These are phyloP conservation scores for Boletus barrowsii DNA, from an alignment of 768 basidiomycete genomes.

Conservation along the genomic window DNA sequence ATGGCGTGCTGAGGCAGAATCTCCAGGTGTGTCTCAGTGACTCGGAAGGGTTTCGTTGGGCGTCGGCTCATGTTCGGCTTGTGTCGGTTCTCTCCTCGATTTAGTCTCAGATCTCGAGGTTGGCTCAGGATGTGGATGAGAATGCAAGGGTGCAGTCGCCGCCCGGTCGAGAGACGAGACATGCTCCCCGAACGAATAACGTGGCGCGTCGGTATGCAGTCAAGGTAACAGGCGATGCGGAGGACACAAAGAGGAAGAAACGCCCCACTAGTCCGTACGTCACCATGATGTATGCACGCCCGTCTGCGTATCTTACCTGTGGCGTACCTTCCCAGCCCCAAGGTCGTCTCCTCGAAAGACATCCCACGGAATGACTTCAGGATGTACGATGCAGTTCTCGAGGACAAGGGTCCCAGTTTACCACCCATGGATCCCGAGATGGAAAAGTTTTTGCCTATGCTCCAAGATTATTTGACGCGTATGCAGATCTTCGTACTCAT, in stretches of 20 bases:
- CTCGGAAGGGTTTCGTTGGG: not conserved
- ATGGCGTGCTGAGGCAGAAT: slow-evolving; percentile 51
- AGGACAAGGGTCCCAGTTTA: slow-evolving; percentile 29
- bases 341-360: slow-evolving; percentile 53
- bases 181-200: slow-evolving; percentile 34
- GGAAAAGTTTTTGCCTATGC: slow-evolving; percentile 73
- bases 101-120: slow-evolving; percentile 56
- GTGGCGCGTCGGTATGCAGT: slow-evolving; percentile 52
- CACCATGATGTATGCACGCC: not conserved
- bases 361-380: slow-evolving; percentile 46
- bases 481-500: slow-evolving; percentile 16
- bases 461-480: slow-evolving; percentile 74
- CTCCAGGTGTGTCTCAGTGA: slow-evolving; percentile 51
- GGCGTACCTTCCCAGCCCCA: slow-evolving; percentile 42
- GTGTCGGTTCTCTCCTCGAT: not conserved
- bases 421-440: slow-evolving; percentile 54
- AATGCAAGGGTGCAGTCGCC: slow-evolving; percentile 12
- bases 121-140: slow-evolving; percentile 41
- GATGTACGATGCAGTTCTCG: slow-evolving; percentile 70
- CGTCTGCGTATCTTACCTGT: not conserved
- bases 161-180: slow-evolving; percentile 12
- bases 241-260: slow-evolving; percentile 13
- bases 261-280: slow-evolving; percentile 45
- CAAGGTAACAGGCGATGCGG: slow-evolving; percentile 18
- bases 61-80: not conserved